Evolutionary conservation across 352 stramenopile species (phyloP).

Genomic region (Phytophthora cactorum): DNA sequence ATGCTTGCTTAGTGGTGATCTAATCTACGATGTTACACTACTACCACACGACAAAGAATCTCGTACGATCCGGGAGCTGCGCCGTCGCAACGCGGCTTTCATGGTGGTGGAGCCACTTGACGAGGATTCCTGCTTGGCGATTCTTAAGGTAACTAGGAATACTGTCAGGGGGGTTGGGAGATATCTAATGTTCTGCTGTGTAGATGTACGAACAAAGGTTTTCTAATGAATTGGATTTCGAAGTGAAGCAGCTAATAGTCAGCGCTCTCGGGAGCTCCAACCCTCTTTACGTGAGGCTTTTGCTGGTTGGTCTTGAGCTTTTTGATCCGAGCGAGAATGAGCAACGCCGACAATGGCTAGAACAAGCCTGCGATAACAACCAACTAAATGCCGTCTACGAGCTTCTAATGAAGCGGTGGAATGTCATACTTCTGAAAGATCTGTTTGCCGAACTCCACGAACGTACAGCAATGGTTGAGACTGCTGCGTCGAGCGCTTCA

Average conservation of each 20-base stretch:
- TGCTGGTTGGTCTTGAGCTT: conserved; percentile 67
- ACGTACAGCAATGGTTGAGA: conserved; percentile 28
- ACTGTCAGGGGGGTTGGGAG: neutral
- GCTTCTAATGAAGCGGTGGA: conserved; percentile 80
- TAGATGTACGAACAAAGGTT: conserved; percentile 49
- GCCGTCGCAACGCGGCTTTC: conserved; percentile 63
- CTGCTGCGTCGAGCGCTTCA: conserved; percentile 1
- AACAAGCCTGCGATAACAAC: conserved; percentile 37
- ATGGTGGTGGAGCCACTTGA: conserved; percentile 76
- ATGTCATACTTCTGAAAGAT: conserved; percentile 67
- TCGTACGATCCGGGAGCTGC: conserved; percentile 77
- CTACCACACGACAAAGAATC: conserved; percentile 54
- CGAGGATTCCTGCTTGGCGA: conserved; percentile 61
- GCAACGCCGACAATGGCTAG: conserved; percentile 51
- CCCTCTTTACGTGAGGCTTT: conserved; percentile 67
- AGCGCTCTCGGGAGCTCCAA: conserved; percentile 63
- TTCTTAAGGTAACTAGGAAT: conserved; percentile 49
- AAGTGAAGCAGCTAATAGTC: conserved; percentile 58
- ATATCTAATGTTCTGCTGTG: neutral
- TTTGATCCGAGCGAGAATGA: conserved; percentile 42
- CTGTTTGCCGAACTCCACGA: conserved; percentile 47
- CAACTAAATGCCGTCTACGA: conserved; percentile 69
- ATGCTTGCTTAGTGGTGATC: conserved; percentile 48
- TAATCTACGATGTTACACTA: conserved; percentile 70
- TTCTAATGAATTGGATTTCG: conserved; percentile 24